A percentile compares a stretch with the other conserved stretches of the same genome.
Conservation (phyloP, 176 grass and related monocot species). For the Musa troglodytarum region DNA sequence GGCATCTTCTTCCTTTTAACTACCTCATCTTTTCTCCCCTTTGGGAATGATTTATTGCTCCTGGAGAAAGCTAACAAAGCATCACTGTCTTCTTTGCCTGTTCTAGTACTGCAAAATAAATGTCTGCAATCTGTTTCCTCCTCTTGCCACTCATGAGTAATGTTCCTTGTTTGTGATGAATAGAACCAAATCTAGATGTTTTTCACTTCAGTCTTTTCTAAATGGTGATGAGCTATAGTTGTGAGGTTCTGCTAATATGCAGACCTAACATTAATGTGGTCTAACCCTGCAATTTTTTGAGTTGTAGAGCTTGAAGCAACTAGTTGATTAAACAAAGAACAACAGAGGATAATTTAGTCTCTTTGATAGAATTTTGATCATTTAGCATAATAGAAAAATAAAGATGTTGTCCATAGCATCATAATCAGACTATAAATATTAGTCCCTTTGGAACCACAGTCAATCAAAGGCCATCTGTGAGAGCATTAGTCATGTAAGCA, state of each 20-base stretch:
- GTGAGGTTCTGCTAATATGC: too few relatives aligned
- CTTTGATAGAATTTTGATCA: background rate
- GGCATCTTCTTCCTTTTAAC: background rate
- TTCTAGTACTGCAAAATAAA: background rate
- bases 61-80: background rate
- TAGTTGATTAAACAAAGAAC: background rate
- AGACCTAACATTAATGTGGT: too few relatives aligned
- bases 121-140: background rate
- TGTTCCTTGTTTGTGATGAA: background rate
- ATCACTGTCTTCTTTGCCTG: slow-evolving; percentile 1
- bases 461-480: background rate
- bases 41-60: background rate
- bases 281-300: too few relatives aligned
- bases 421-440: background rate
- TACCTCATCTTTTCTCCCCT: background rate
- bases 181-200: background rate
- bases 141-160: background rate
- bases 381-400: background rate
- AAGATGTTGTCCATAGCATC: background rate
- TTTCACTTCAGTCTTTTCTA: background rate
- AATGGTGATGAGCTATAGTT: too few relatives aligned
- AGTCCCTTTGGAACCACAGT: background rate
- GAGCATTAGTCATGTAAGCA: background rate
- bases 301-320: background rate
- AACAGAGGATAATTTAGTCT: background rate